phyloP scores from a whole-genome alignment of 1,139 yeast species.

The Kluyveromyces sp. region DNA sequence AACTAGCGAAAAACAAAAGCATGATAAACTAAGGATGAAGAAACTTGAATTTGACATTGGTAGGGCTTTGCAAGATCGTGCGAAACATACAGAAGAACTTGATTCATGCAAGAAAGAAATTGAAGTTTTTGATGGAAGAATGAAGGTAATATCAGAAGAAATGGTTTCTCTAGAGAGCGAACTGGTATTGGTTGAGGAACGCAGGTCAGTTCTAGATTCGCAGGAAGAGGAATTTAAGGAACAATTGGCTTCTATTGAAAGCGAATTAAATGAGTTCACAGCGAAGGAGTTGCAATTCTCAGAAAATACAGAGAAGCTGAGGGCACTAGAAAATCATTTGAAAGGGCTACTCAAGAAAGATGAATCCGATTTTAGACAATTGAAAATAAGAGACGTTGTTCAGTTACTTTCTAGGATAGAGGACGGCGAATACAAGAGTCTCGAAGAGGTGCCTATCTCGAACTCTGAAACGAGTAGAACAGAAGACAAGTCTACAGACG shows the following conservation, averaged over 20 bases:
- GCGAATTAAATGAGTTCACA: constrained; percentile 51
- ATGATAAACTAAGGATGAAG: constrained; percentile 51
- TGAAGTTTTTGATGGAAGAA: constrained; percentile 37
- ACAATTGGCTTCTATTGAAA: constrained; percentile 45
- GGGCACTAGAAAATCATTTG: constrained; percentile 39
- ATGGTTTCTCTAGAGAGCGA: constrained; percentile 33
- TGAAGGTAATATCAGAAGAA: constrained; percentile 22
- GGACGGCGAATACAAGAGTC: constrained; percentile 7
- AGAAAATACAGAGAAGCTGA: constrained; percentile 57
- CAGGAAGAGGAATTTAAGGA: constrained; percentile 34
- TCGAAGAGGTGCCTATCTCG: too few relatives aligned
- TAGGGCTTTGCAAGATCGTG: constrained; percentile 44
- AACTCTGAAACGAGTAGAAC: too few relatives aligned
- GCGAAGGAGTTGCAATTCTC: constrained; percentile 66
- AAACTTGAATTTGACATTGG: constrained; percentile 64
- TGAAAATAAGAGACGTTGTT: constrained; percentile 48
- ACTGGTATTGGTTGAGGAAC: constrained; percentile 32
- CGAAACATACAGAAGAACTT: constrained; percentile 27
- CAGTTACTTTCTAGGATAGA: constrained; percentile 19
- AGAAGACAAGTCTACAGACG: not conserved
- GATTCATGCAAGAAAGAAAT: constrained; percentile 44
- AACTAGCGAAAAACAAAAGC: constrained; percentile 50
- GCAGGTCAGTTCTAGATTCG: constrained; percentile 22
- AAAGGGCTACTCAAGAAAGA: constrained; percentile 36
- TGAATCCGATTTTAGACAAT: constrained; percentile 35